Conservation (phyloP, 441 rosid genomes). For the Metrosideros polymorpha region DNA sequence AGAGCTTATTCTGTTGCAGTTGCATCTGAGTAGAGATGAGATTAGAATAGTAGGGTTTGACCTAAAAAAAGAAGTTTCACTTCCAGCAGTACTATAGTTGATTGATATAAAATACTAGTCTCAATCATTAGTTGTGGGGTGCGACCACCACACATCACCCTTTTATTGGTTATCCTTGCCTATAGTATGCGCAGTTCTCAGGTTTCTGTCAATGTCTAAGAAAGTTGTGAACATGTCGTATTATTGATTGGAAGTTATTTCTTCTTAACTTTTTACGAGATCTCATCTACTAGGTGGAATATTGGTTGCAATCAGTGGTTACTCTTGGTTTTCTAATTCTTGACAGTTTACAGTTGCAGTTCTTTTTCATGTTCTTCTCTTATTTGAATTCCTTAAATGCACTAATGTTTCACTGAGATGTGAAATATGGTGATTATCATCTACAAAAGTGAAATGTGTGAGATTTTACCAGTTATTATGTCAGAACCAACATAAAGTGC, state of each 20-base stretch:
- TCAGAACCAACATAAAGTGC: neutral
- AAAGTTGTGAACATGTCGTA: neutral
- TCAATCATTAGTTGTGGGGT: neutral
- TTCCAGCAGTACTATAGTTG: neutral
- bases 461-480: neutral
- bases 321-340: neutral
- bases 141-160: neutral
- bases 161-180: neutral
- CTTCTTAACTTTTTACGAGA: neutral
- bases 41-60: neutral
- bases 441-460: neutral
- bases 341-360: neutral
- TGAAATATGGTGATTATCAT: neutral
- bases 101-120: neutral
- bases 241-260: neutral
- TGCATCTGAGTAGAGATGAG: neutral
- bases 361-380: neutral
- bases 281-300: neutral
- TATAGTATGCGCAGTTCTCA: neutral
- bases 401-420: neutral
- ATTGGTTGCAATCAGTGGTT: neutral
- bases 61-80: neutral
- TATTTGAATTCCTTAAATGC: neutral
- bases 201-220: neutral
- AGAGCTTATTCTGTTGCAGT: neutral